Evolutionary conservation across 495 filamentous ascomycete genomes (phyloP), one percentile per base, ranked within the genome.

Genomic region (Venustampulla echinocandica): DNA sequence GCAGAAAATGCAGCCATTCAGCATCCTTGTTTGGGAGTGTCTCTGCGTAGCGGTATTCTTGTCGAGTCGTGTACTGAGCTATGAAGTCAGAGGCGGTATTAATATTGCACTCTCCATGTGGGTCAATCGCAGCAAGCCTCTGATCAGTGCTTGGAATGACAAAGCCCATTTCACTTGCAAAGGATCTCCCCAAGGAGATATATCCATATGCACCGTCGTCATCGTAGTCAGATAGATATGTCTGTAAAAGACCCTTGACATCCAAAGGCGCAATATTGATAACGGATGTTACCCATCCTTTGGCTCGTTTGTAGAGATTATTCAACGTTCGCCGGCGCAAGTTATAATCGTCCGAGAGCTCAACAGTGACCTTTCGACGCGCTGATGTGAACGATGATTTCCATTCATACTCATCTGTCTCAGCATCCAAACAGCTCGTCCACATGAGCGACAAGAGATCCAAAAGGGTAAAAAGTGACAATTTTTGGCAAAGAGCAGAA

Each of bases 11-110:
- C 20, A 79, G 54, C 72, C 80, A 76, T 47, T 87, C 81, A 41
- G 67, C 62, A 42, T 76, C 74, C 50, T 80, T 71, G 30, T 79
- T 79, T 10, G 79, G 75, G 32, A 82, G 60, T 10, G 78, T 66
- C 57, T 94, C 86, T 11, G 82, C 75, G 50, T 85, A 85, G 22
- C 85, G 79, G 61, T 97, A 97, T 55, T 88, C 88, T 59, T 97
- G 93, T 7, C 92, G 85, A 18, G 85, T 92, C n/a, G 90, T 96
- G 58, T 97, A 96, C 59, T 96, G 87, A 24, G 89, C 85, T 60
- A 97, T 82, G 55, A 98, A 95, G 61, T 95, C 89, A 11, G 90
- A 96, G 10, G 87, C 90, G 11, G 89, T 82, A 55, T 97, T 92
- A 51, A 94, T 79, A 37, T 79, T 79, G 15, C 74, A 76, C 23